Conservation (phyloP, 2,329 filamentous ascomycete genomes). For the Neopestalotiopsis rosae region DNA sequence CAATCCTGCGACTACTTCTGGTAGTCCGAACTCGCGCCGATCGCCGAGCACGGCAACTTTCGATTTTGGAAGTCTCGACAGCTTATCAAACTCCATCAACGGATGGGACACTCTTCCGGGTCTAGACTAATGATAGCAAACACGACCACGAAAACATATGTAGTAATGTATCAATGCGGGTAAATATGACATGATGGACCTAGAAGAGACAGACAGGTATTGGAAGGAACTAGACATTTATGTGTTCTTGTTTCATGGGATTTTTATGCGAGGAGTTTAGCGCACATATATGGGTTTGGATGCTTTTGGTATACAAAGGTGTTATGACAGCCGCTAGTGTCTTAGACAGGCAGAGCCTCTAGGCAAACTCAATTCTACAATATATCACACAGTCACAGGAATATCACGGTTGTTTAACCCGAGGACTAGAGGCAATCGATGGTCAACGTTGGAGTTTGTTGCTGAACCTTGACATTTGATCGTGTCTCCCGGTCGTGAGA, state of each 20-base stretch:
- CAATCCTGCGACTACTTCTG: constrained; percentile 12
- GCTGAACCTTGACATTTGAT: background rate
- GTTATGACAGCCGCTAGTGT: background rate
- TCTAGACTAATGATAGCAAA: constrained; percentile 18
- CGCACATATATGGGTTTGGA: background rate
- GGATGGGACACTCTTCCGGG: constrained; percentile 21
- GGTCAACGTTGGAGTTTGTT: background rate
- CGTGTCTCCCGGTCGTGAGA: background rate
- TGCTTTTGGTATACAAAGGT: constrained; percentile 1
- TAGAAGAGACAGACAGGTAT: background rate
- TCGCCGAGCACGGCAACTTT: constrained; percentile 27
- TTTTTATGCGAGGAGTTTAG: constrained; percentile 5
- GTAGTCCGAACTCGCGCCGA: constrained; percentile 22
- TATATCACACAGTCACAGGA: background rate
- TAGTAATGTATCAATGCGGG: background rate
- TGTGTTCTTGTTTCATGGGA: background rate
- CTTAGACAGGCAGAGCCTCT: background rate
- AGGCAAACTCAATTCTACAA: background rate
- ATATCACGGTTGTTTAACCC: background rate
- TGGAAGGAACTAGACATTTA: background rate
- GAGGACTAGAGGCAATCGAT: background rate
- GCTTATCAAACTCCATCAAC: constrained; percentile 29
- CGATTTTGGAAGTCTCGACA: constrained; percentile 34
- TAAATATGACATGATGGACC: background rate
- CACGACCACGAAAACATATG: background rate